Evolutionary conservation across 257 asterid genomes (phyloP).

Genomic region (Solanum stenotomum): DNA sequence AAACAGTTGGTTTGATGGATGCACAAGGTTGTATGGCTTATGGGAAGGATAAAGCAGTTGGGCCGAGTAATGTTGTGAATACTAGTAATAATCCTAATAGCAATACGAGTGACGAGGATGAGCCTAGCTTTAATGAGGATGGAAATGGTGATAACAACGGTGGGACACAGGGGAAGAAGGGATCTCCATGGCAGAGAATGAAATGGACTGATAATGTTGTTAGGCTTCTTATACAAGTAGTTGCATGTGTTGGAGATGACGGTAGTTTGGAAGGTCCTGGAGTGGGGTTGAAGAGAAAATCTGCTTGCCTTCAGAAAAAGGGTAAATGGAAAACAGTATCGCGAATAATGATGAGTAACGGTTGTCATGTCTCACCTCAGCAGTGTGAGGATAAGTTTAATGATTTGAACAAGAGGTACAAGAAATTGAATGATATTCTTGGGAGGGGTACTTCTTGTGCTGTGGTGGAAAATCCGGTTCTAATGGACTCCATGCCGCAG

Average conservation of each 20-base stretch:
- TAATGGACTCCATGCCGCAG: conserved; percentile 33
- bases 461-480: conserved; percentile 43
- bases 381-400: conserved; percentile 59
- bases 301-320: conserved; percentile 30
- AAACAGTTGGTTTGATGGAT: conserved; percentile 4
- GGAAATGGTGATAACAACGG: conserved; percentile 7
- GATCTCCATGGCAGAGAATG: conserved; percentile 50
- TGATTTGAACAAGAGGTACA: conserved; percentile 49
- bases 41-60: conserved; percentile 6
- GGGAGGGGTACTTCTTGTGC: conserved; percentile 48
- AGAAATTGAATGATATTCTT: conserved; percentile 46
- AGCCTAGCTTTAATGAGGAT: conserved; percentile 18
- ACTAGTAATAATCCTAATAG: conserved; percentile 2
- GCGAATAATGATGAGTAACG: conserved; percentile 39
- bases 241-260: conserved; percentile 47
- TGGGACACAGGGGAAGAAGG: conserved; percentile 25
- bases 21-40: conserved; percentile 9
- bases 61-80: background rate
- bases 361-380: conserved; percentile 50
- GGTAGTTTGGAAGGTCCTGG: conserved; percentile 23
- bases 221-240: conserved; percentile 40
- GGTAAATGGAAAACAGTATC: conserved; percentile 62
- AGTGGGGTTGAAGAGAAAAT: conserved; percentile 21
- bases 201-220: conserved; percentile 52
- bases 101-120: conserved; percentile 24